A percentile compares a stretch with the other conserved stretches of the same genome.
These are phyloP conservation scores for Pseudocercospora ulei DNA, from an alignment of 2,329 filamentous ascomycete genomes.

Conservation along the genomic window DNA sequence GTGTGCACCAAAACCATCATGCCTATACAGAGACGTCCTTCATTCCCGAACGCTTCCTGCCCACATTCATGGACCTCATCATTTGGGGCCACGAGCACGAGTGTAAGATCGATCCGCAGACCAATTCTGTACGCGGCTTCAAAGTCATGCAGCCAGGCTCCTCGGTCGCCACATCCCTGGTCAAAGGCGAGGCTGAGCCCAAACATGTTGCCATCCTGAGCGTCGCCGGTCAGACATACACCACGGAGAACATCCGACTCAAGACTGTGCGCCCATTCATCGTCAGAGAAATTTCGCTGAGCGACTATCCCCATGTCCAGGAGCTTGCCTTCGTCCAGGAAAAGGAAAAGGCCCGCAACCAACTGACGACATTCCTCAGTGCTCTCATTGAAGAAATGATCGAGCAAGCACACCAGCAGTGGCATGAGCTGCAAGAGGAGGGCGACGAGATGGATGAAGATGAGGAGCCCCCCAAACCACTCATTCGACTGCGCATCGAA, in stretches of 20 bases:
- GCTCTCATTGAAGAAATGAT: slow-evolving; percentile 78
- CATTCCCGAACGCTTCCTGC: slow-evolving; percentile 83
- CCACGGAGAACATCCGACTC: slow-evolving; percentile 67
- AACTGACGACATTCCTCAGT: slow-evolving; percentile 68
- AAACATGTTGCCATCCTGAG: slow-evolving; percentile 85
- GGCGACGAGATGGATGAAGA: slow-evolving; percentile 38
- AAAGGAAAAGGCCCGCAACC: slow-evolving; percentile 48
- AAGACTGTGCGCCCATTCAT: slow-evolving; percentile 87
- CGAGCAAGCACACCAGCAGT: slow-evolving; percentile 68
- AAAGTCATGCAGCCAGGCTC: slow-evolving; percentile 96
- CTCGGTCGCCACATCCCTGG: slow-evolving; percentile 84
- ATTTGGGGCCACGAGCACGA: slow-evolving; percentile 98
- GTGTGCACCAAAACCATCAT: slow-evolving; percentile 92
- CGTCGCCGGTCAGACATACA: slow-evolving; percentile 73
- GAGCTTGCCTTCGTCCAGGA: slow-evolving; percentile 70
- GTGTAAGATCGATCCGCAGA: slow-evolving; percentile 73
- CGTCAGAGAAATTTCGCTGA: slow-evolving; percentile 68
- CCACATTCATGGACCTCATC: slow-evolving; percentile 80
- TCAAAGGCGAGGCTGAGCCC: slow-evolving; percentile 76
- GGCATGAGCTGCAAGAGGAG: slow-evolving; percentile 66
- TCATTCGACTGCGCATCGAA: slow-evolving; percentile 85
- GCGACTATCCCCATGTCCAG: slow-evolving; percentile 65
- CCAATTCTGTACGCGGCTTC: slow-evolving; percentile 81
- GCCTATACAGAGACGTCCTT: slow-evolving; percentile 89
- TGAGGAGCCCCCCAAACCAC: slow-evolving; percentile 60